A percentile compares a stretch with the other conserved stretches of the same genome.
These are phyloP conservation scores for Leccinum fibrillosum DNA, from an alignment of 768 basidiomycete species.

Conservation along the genomic window DNA sequence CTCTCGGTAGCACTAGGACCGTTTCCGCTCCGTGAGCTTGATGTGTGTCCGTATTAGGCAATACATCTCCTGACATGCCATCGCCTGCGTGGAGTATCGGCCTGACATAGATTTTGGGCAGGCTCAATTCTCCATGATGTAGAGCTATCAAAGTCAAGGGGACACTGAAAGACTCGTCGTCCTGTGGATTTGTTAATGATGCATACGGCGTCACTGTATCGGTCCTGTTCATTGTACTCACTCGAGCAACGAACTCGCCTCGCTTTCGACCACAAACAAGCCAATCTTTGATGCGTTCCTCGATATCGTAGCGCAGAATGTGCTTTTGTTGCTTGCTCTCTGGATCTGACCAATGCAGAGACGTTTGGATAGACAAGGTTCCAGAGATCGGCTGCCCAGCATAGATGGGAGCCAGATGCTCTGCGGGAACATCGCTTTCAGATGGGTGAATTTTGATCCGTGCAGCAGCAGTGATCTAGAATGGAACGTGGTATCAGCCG, in stretches of 20 bases:
- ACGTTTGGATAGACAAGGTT: conserved; percentile 61
- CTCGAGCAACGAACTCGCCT: conserved; percentile 76
- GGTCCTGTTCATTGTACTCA: conserved; percentile 31
- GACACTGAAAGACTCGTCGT: conserved; percentile 54
- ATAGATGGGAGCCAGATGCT: conserved; percentile 49
- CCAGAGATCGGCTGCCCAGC: conserved; percentile 87
- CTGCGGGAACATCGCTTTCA: conserved; percentile 27
- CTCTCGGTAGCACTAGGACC: conserved; percentile 78
- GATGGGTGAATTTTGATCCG: conserved; percentile 47
- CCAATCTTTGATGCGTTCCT: conserved; percentile 83
- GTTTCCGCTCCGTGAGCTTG: conserved; percentile 83
- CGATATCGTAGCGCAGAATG: conserved; percentile 74
- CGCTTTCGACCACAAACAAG: conserved; percentile 85
- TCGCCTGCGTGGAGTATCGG: conserved; percentile 54
- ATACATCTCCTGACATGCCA: conserved; percentile 53
- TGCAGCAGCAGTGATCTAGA: conserved; percentile 65
- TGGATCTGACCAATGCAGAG: conserved; percentile 72
- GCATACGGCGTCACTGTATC: background rate
- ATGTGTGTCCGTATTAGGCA: conserved; percentile 74
- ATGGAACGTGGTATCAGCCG: conserved; percentile 7
- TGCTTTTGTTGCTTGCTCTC: conserved; percentile 43
- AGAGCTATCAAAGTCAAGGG: conserved; percentile 82
- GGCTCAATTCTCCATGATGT: conserved; percentile 72
- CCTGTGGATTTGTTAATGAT: conserved; percentile 38
- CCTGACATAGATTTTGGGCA: conserved; percentile 71